Evolutionary conservation across 2,329 filamentous ascomycete genomes (phyloP), one percentile per base, ranked within the genome.

Genomic region (Pseudonectria foliicola): DNA sequence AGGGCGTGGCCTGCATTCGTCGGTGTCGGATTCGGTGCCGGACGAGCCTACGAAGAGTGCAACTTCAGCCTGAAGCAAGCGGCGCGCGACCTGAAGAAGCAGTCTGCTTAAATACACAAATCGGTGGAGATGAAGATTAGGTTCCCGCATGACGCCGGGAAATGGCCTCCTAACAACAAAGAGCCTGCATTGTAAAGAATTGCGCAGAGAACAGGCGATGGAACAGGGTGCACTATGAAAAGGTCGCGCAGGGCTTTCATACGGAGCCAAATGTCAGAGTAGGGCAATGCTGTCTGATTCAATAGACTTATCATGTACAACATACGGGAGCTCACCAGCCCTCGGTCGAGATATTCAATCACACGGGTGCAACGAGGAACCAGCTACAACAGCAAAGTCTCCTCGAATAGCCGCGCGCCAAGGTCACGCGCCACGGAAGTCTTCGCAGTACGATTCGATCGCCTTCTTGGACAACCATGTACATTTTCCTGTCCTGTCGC

Each of bases 1-100:
- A 82, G 92, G 70, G 86, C 92, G 49, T 98, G 90, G 87, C 92
- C 92, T 38, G 92, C 89, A n/a, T 92, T 87, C 61, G 77, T 95
- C 49, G 92, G 92, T 48, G 75, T 90, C 36, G 92, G 92, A 38
- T 96, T 98, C 62, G 92, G 93, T 61, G 89, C 89, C 46, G 92
- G 92, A 55, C 80, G 93, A 56, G 92, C 92, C 39, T 98, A 94
- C 73, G 92, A 98, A 67, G 92, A 98, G 73, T 95, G 92, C 68
- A 95, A 98, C 71, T 85, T 75, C 69, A 82, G 70, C 67, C 61
- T 81, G 53, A 80, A 79, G 66, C 69, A 73, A 59, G 74, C 75
- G 25, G 69, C 74, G 29, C 67, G 67, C 52, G 73, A 77, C 37
- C 63, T 78, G 49, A 73, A 71, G 64, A 73, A 65, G 58, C 64